These are phyloP conservation scores for Chiua virens DNA, from an alignment of 768 basidiomycete species.

Conservation along the genomic window DNA sequence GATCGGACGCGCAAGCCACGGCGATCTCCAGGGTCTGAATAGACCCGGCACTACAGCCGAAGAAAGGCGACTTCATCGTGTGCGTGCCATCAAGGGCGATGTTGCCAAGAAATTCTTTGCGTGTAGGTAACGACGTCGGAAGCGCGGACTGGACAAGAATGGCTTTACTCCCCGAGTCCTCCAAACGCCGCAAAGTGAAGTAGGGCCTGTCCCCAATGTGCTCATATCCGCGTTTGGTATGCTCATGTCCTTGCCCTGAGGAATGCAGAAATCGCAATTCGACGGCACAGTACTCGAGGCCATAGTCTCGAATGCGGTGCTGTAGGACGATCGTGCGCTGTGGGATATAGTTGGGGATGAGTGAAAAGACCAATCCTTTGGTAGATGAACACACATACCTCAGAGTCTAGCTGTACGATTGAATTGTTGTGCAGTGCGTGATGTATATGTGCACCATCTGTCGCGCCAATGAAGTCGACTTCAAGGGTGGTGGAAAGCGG, in stretches of 20 bases:
- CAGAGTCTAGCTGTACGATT: conserved; percentile 19
- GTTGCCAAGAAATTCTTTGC: conserved; percentile 16
- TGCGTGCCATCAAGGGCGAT: conserved; percentile 13
- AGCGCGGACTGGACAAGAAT: conserved; percentile 6
- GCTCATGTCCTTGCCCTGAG: neutral
- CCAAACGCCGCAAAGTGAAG: conserved; percentile 20
- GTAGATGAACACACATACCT: conserved; percentile 1
- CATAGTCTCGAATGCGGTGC: conserved; percentile 25
- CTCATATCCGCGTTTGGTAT: conserved; percentile 14
- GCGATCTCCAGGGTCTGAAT: conserved; percentile 22
- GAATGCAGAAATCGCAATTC: conserved; percentile 7
- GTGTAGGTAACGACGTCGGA: conserved; percentile 9
- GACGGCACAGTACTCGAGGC: conserved; percentile 21
- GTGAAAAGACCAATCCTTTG: neutral
- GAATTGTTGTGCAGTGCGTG: conserved; percentile 17
- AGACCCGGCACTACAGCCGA: conserved; percentile 14
- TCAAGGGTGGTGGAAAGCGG: conserved; percentile 21
- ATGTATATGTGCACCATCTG: conserved; percentile 7
- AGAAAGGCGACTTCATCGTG: conserved; percentile 9
- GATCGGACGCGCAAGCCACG: conserved; percentile 20
- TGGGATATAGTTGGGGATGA: neutral
- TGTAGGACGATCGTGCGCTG: conserved; percentile 21
- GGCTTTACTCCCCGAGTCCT: conserved; percentile 3
- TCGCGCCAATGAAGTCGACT: conserved; percentile 22
- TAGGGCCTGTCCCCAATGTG: conserved; percentile 14